These are phyloP conservation scores for Sugiyamaella paludigena DNA, from an alignment of 1,139 yeast genomes.

Conservation along the genomic window DNA sequence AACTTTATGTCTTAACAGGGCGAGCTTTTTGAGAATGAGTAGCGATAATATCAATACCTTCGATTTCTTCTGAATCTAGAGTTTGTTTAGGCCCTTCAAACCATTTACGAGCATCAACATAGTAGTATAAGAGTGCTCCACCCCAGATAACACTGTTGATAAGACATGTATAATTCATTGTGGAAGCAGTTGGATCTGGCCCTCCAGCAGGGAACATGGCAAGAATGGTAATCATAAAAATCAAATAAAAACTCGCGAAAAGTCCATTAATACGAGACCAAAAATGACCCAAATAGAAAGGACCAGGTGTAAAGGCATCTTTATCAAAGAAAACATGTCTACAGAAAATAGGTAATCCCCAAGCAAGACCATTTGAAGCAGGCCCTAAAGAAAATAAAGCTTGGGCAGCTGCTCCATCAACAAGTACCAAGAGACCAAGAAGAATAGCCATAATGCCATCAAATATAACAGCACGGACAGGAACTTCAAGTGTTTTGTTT, in stretches of 20 bases:
- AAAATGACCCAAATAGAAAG: slow-evolving; percentile 55
- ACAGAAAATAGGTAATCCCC: slow-evolving; percentile 57
- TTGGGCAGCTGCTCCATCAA: slow-evolving; percentile 57
- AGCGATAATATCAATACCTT: slow-evolving; percentile 6
- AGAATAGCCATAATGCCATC: slow-evolving; percentile 48
- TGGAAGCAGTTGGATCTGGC: slow-evolving; percentile 43
- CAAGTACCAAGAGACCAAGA: slow-evolving; percentile 58
- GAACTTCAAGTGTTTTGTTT: slow-evolving; percentile 52
- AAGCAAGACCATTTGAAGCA: slow-evolving; percentile 61
- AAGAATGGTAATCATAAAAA: slow-evolving; percentile 58
- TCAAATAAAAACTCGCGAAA: slow-evolving; percentile 38
- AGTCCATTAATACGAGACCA: slow-evolving; percentile 41
- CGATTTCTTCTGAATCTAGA: slow-evolving; percentile 36
- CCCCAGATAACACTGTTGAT: slow-evolving; percentile 63
- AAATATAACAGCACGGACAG: slow-evolving; percentile 58
- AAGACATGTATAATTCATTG: slow-evolving; percentile 63
- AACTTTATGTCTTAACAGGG: too few relatives aligned
- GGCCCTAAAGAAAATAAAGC: slow-evolving; percentile 59
- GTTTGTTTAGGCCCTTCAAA: slow-evolving; percentile 63
- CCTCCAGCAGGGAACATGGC: slow-evolving; percentile 59
- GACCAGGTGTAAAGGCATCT: slow-evolving; percentile 58
- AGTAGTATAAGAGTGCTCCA: slow-evolving; percentile 49
- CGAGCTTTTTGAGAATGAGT: background rate
- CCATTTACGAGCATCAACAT: slow-evolving; percentile 57
- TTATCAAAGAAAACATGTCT: slow-evolving; percentile 42